Evolutionary conservation across 1,139 yeast genomes (phyloP), one percentile per base, ranked within the genome.

Genomic region (Nakaseomyces nivariensis): DNA sequence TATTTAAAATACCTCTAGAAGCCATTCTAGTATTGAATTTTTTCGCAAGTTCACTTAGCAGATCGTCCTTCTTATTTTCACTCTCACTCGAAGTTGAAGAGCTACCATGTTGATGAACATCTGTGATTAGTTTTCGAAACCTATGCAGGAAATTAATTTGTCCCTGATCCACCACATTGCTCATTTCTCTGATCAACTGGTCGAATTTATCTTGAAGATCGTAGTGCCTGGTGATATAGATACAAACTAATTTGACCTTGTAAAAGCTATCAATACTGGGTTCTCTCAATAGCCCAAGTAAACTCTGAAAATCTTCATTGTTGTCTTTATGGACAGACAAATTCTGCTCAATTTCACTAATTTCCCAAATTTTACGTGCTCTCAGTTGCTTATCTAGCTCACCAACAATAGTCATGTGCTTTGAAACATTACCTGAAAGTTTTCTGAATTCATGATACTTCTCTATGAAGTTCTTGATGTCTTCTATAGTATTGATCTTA

Each of bases 381-480:
- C 77, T 76, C 44, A 87, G 77, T 51, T 82, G 83, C 50, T 78
- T 76, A 58, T 90, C 95, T 46, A 92, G 75, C 61, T 90, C 97
- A 37, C 92, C 79, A 6, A 92, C 89, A 36, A 92, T 74, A 24
- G 95, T 81, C 74, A 94, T 88, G 67, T 94, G 98, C 62, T 92
- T 92, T 43, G 95, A 78, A n/a, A 94, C 89, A 62, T 89, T 92
- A 41, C 89, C 82, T 10, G 95, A 85, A 45, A 90, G 73, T 62
- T 86, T 86, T 55, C 89, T 82, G 64, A 85, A 90, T 64, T 92
- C 97, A 1, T 98, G 99, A 60, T 85, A 89, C 57, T 87, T 88
- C 54, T 92, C 95, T 52, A 92, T 81, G 61, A 90, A 86, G 58
- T 82, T 80, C 66, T 90, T 94, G 78, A 92, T 84, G 60, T 94